Conservation (phyloP, 1,284 basidiomycete genomes). For the Lentinula novae-zelandiae region DNA sequence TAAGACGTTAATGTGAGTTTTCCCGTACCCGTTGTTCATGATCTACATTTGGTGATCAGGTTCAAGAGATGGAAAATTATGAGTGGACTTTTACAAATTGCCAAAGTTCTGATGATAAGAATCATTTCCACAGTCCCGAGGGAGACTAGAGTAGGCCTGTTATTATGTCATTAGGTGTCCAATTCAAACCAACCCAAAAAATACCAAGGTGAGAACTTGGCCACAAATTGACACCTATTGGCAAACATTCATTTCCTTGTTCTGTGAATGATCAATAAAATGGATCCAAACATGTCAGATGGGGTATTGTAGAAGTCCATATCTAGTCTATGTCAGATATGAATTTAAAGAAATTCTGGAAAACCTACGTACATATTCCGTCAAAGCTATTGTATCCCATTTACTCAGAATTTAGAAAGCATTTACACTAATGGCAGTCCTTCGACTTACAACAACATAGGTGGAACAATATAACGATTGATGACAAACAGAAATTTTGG, state of each 20-base stretch:
- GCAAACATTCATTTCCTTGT: too few species aligned
- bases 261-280: neutral
- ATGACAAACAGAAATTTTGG: conserved; percentile 15
- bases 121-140: conserved; percentile 20
- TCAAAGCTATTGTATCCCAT: too few species aligned
- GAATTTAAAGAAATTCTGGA: neutral
- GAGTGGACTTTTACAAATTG: conserved; percentile 18
- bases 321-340: neutral
- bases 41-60: neutral
- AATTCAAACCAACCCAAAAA: neutral
- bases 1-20: neutral
- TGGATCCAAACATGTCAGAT: neutral
- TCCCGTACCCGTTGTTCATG: neutral
- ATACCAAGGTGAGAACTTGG: neutral
- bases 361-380: too few species aligned
- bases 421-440: neutral
- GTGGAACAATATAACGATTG: conserved; percentile 14
- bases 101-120: conserved; percentile 19
- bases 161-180: neutral
- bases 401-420: too few species aligned
- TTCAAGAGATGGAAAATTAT: neutral
- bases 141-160: conserved; percentile 20
- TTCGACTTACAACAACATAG: conserved; percentile 13
- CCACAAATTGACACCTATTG: neutral
- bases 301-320: conserved; percentile 2